Evolutionary conservation across 345 rosid genomes (phyloP).

Genomic region (Anacardium occidentale): DNA sequence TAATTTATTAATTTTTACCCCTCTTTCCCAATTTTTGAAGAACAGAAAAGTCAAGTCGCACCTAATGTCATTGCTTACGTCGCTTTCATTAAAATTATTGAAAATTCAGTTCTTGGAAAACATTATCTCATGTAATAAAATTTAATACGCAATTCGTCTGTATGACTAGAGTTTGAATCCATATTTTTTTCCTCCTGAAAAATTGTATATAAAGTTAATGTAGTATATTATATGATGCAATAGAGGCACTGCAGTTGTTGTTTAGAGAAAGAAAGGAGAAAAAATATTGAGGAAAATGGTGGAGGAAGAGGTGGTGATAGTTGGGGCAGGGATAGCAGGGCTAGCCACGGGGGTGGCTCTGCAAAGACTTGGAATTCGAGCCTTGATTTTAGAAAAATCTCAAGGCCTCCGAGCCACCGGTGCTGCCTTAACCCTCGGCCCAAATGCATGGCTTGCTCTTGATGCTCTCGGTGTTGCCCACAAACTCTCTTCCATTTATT

Average conservation of each 20-base stretch:
- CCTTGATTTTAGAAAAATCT: conserved; percentile 34
- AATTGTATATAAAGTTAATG: no score
- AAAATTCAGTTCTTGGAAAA: no score
- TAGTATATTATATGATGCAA: neutral
- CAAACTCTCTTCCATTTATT: conserved; percentile 33
- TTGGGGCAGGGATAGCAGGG: conserved; percentile 44
- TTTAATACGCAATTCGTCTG: no score
- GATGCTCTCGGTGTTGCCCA: conserved; percentile 40
- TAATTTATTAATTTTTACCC: no score
- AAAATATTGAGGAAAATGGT: neutral
- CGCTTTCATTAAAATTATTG: no score
- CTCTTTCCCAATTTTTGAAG: no score
- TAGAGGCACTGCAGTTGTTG: neutral
- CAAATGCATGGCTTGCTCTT: conserved; percentile 42
- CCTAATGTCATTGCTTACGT: no score
- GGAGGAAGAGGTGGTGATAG: conserved; percentile 36
- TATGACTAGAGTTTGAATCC: no score
- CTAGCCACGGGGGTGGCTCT: conserved; percentile 40
- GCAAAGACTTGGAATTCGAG: conserved; percentile 31
- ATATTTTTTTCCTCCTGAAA: no score
- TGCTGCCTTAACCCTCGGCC: conserved; percentile 28
- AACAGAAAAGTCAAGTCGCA: no score
- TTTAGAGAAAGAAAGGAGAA: neutral
- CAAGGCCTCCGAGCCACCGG: conserved; percentile 32
- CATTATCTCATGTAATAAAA: no score